Percentiles rank a stretch among this genome's conserved stretches.
These are phyloP conservation scores for Wickerhamiella kurtzmanii DNA, from an alignment of 805 yeast species.

Conservation along the genomic window DNA sequence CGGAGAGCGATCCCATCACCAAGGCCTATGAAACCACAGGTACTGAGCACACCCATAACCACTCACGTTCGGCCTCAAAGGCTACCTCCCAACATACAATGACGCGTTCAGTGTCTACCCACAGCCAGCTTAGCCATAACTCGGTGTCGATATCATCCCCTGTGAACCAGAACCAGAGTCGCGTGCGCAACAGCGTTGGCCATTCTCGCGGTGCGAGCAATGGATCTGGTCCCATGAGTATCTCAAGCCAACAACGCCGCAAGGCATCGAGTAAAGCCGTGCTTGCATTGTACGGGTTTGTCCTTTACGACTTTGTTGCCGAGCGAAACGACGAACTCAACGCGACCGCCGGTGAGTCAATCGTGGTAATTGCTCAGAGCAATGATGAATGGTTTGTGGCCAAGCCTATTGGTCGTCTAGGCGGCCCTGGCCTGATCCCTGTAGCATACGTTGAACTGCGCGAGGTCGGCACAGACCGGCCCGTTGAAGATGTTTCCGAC, in stretches of 20 bases:
- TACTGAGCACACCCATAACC: constrained; percentile 4
- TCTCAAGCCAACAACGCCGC: constrained; percentile 6
- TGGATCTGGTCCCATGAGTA: constrained; percentile 4
- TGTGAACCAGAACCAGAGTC: neutral
- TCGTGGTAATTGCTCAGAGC: constrained; percentile 91
- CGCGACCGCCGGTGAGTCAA: constrained; percentile 72
- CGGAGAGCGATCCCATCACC: neutral
- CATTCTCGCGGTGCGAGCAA: constrained; percentile 1
- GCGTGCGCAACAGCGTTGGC: neutral
- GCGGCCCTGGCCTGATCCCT: constrained; percentile 96
- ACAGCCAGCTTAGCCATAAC: neutral
- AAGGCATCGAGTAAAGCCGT: constrained; percentile 24
- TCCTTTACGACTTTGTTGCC: constrained; percentile 76
- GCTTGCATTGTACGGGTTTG: constrained; percentile 54
- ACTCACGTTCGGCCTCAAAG: constrained; percentile 10
- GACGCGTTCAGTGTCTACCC: neutral
- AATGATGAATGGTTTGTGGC: constrained; percentile 97
- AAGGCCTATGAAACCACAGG: neutral
- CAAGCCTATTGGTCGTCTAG: constrained; percentile 84
- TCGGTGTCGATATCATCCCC: neutral
- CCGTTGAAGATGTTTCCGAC: constrained; percentile 41
- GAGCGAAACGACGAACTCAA: constrained; percentile 73
- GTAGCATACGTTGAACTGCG: constrained; percentile 77
- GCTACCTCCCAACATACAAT: neutral
- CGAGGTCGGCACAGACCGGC: constrained; percentile 53